Evolutionary conservation across 164 flowering plant species (phyloP).

Genomic region (Malania oleifera): DNA sequence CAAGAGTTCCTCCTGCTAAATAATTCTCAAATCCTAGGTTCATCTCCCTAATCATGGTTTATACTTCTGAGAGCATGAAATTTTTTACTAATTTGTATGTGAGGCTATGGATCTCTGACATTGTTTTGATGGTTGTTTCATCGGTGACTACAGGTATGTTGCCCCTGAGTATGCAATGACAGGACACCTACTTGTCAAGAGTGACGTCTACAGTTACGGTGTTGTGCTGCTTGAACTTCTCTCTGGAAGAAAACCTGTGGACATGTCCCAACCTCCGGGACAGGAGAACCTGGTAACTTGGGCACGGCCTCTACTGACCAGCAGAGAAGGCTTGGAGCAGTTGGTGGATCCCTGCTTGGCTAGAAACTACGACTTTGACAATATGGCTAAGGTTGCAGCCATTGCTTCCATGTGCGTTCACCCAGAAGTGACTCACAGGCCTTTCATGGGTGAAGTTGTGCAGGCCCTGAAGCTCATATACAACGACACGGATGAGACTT

Average conservation of each 20-base stretch:
- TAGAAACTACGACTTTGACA: constrained; percentile 63
- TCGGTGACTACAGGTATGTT: constrained; percentile 57
- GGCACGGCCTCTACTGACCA: constrained; percentile 82
- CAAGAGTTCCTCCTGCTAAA: not conserved
- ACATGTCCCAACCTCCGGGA: constrained; percentile 87
- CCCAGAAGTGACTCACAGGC: constrained; percentile 86
- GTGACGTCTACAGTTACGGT: constrained; percentile 95
- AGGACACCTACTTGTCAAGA: constrained; percentile 89
- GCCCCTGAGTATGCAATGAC: constrained; percentile 97
- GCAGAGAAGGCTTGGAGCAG: constrained; percentile 70
- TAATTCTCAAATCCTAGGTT: not conserved
- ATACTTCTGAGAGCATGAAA: not conserved
- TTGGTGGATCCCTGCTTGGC: constrained; percentile 76
- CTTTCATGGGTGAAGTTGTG: constrained; percentile 99
- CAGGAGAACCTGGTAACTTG: constrained; percentile 92
- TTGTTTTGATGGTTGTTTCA: constrained; percentile 2
- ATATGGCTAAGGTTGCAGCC: constrained; percentile 92
- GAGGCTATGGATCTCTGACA: constrained; percentile 20
- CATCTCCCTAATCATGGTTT: not conserved
- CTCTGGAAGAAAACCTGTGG: constrained; percentile 84
- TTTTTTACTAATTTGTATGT: not conserved
- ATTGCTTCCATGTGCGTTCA: constrained; percentile 97
- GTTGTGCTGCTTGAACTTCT: constrained; percentile 91
- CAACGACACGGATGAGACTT: constrained; percentile 66
- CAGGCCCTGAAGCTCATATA: constrained; percentile 90